Conservation (phyloP, 495 filamentous ascomycete species). For the Clavariopsis aquatica region DNA sequence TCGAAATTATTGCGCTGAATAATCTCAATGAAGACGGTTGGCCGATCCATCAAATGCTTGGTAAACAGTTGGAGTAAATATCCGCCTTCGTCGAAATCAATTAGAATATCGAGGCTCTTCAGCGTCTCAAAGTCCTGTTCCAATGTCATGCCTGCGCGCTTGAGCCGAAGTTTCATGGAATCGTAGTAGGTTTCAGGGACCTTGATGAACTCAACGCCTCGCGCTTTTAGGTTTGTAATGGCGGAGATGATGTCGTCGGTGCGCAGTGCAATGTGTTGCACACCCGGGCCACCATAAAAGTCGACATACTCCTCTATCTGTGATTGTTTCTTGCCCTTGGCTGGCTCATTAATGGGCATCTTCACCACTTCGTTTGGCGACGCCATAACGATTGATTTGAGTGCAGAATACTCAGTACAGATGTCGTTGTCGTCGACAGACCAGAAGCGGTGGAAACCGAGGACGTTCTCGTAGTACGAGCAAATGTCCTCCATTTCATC, state of each 20-base stretch:
- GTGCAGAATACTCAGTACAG: conserved; percentile 82
- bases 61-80: conserved; percentile 77
- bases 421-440: conserved; percentile 84
- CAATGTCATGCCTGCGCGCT: conserved; percentile 55
- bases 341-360: conserved; percentile 97
- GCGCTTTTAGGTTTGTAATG: conserved; percentile 70
- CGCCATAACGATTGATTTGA: conserved; percentile 85
- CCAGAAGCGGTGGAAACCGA: conserved; percentile 96
- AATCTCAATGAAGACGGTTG: conserved; percentile 92
- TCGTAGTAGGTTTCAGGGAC: conserved; percentile 82
- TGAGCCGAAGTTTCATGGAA: conserved; percentile 68
- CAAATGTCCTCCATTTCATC: conserved; percentile 80
- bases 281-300: conserved; percentile 81
- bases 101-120: conserved; percentile 73
- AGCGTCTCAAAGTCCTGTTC: conserved; percentile 76
- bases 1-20: conserved; percentile 85
- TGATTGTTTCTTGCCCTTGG: conserved; percentile 75
- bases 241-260: conserved; percentile 74
- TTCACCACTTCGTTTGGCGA: conserved; percentile 80
- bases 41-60: conserved; percentile 83
- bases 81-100: conserved; percentile 88
- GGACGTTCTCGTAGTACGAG: conserved; percentile 80
- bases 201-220: conserved; percentile 86
- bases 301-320: conserved; percentile 94
- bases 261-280: conserved; percentile 87